These are phyloP conservation scores for Fomitopsis betulina DNA, from an alignment of 1,284 basidiomycete genomes.

Conservation along the genomic window DNA sequence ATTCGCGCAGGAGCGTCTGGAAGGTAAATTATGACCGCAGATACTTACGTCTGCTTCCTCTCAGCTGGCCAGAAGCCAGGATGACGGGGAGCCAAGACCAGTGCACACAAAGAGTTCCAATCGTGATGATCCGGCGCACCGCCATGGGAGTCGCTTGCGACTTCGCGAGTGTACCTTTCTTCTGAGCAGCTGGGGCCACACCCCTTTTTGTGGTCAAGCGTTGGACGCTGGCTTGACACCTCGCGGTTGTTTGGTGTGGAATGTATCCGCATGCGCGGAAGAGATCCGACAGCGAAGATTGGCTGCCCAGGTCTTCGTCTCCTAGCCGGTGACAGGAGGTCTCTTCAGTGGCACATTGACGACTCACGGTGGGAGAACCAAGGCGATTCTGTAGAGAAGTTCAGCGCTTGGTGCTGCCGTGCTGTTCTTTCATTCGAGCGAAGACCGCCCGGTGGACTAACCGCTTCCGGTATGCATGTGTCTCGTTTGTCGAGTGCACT, in stretches of 20 bases:
- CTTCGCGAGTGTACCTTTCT: no score
- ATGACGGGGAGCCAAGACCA: not conserved
- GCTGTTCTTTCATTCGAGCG: not conserved
- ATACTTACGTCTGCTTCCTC: not conserved
- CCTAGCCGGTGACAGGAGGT: no score
- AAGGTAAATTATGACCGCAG: not conserved
- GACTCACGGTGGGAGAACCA: not conserved
- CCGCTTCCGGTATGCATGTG: not conserved
- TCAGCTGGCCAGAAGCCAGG: not conserved
- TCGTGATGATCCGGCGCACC: not conserved
- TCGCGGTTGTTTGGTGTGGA: no score
- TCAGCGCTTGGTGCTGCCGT: not conserved
- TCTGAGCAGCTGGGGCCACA: no score
- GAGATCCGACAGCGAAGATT: no score
- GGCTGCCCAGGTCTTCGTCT: no score
- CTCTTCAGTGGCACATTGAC: not conserved
- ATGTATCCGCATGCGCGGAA: no score
- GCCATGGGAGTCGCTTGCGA: no score
- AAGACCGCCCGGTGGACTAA: not conserved
- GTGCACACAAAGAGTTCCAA: not conserved
- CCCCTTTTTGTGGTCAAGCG: no score
- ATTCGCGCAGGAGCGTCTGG: not conserved
- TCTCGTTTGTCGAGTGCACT: not conserved
- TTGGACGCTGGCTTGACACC: no score
- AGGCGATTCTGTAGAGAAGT: not conserved